A percentile compares a stretch with the other conserved stretches of the same genome.
Conservation (phyloP, 345 rosid species). For the Salix udensis region DNA sequence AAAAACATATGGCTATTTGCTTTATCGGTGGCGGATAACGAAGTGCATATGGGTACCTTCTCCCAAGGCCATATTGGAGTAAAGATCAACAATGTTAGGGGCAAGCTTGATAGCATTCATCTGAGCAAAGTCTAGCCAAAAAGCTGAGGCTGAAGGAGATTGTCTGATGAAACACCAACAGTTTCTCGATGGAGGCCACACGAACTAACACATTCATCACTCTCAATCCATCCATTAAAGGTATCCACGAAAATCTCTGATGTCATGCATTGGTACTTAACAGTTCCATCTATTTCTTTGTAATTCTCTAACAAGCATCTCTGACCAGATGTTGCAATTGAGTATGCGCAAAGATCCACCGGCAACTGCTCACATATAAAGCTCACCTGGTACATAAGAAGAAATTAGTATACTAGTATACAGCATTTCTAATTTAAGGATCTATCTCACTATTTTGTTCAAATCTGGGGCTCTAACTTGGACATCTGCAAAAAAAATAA, state of each 20-base stretch:
- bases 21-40: too few relatives aligned
- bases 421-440: too few relatives aligned
- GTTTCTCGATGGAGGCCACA: slow-evolving; percentile 30
- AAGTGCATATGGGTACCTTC: slow-evolving; percentile 19
- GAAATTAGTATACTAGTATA: neutral
- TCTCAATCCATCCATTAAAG: slow-evolving; percentile 25
- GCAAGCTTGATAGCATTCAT: slow-evolving; percentile 24
- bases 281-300: neutral
- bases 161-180: slow-evolving; percentile 34
- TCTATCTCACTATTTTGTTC: too few relatives aligned
- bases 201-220: slow-evolving; percentile 24
- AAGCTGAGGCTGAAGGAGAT: slow-evolving; percentile 27
- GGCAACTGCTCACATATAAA: slow-evolving; percentile 37
- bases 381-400: slow-evolving; percentile 10
- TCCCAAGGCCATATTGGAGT: slow-evolving; percentile 35
- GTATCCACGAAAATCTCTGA: slow-evolving; percentile 18
- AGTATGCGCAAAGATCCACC: slow-evolving; percentile 17
- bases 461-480: too few relatives aligned
- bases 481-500: neutral
- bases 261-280: slow-evolving; percentile 33
- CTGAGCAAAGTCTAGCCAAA: slow-evolving; percentile 30
- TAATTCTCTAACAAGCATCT: slow-evolving; percentile 33
- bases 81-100: slow-evolving; percentile 38
- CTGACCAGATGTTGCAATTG: slow-evolving; percentile 28
- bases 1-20: too few relatives aligned